Base-by-base conservation (phyloP, 2,329 filamentous ascomycete species). In the Rutstroemia sydowiana region DNA sequence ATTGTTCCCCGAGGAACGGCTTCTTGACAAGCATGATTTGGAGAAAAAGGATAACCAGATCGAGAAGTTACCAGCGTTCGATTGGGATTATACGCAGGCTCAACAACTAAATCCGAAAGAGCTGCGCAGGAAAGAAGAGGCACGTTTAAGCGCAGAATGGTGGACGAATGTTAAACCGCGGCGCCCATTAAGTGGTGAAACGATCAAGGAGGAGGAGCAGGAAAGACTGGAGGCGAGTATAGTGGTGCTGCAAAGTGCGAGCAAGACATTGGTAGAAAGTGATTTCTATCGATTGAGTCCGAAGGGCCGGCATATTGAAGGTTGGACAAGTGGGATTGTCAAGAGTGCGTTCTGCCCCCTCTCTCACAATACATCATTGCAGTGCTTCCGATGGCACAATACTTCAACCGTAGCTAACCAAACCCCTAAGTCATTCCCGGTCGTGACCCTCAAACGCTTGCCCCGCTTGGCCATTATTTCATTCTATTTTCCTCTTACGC, bases 211-310 rank as follows among this genome's bases (percentile, higher is more conserved):
- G 32, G 45, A 46, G 30, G 37, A 45, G 30, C 40, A 23, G 5
- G 21, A 44, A 11, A 50, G 36, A 20, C 48, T 28, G 5, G 40
- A 43, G 6, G 37, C 43, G 10, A 42, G 55, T 28, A 56, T 67
- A 18, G 72, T 91, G 37, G 71, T 83, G 39, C 68, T 90, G 34
- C 72, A 72, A 18, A 76, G 79, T 36, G 75, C 79, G 6, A 80
- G 78, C 60, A 75, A 74, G 52, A 75, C 77, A 18, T 73, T 91
- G 40, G 72, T 73, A 18, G 78, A 84, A 59, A 78, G 76, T 58
- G 87, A 92, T 69, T 91, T 92, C 68, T 75, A 80, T 57, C 82
- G 86, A 51, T 68, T 90, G 16, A 75, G 81, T 5, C 76, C 77
- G 1, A 78, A 75, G 60, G 79, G 81, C 42, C 68, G 73, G 49